These are phyloP conservation scores for Malus asiatica DNA, from an alignment of 306 rosid species.

Conservation along the genomic window DNA sequence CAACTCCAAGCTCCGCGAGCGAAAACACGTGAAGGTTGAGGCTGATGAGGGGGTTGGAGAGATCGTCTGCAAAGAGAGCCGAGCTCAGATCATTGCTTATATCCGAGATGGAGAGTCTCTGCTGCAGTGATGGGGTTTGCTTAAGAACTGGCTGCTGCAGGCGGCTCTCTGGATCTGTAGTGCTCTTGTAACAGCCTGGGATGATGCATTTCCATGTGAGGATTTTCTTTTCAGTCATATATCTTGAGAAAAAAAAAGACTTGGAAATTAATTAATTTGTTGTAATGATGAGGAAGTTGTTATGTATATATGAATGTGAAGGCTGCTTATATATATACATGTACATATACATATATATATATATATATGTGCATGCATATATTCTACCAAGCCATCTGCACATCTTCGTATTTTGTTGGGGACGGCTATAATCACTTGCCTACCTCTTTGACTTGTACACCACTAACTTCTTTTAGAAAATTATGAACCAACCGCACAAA, in stretches of 20 bases:
- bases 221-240: conserved; percentile 38
- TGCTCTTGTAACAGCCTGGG: conserved; percentile 48
- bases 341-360: too few species aligned
- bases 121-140: conserved; percentile 31
- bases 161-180: neutral
- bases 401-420: neutral
- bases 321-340: neutral
- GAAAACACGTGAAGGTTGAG: conserved; percentile 56
- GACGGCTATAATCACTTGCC: conserved; percentile 35
- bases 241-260: neutral
- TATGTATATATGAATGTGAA: neutral
- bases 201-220: conserved; percentile 66
- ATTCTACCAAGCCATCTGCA: neutral
- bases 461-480: neutral
- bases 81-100: conserved; percentile 53
- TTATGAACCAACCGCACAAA: neutral
- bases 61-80: conserved; percentile 37
- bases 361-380: too few species aligned
- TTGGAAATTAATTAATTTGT: neutral
- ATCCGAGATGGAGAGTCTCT: conserved; percentile 60
- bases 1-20: conserved; percentile 52
- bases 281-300: neutral
- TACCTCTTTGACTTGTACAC: conserved; percentile 20
- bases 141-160: conserved; percentile 23
- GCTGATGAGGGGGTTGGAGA: conserved; percentile 62